These are phyloP conservation scores for Maudiozyma serrabonitensis DNA, from an alignment of 805 yeast genomes.

Conservation along the genomic window DNA sequence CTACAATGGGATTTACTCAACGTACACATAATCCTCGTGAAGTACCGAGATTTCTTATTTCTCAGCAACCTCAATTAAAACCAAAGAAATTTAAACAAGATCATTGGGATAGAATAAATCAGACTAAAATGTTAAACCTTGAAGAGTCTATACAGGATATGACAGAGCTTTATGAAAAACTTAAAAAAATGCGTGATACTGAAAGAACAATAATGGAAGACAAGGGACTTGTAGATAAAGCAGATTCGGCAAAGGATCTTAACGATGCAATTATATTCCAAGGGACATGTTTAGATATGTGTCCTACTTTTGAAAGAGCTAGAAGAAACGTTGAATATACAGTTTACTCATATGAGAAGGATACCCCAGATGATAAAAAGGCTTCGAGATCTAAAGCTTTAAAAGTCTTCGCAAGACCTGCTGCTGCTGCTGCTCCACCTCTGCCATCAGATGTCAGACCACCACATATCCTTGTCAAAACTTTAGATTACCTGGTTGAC, in stretches of 20 bases:
- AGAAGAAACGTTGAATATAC: conserved; percentile 82
- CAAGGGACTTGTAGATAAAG: conserved; percentile 77
- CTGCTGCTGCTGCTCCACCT: conserved; percentile 97
- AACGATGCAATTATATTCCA: conserved; percentile 79
- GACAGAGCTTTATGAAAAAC: conserved; percentile 64
- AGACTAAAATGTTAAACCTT: conserved; percentile 43
- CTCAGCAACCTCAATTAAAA: conserved; percentile 30
- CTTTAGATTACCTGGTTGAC: conserved; percentile 64
- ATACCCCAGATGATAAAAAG: conserved; percentile 41
- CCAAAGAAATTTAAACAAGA: conserved; percentile 29
- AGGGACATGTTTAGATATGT: conserved; percentile 90
- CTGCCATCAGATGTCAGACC: conserved; percentile 96
- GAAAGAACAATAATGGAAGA: conserved; percentile 76
- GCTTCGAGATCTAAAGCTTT: conserved; percentile 58
- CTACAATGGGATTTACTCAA: conserved; percentile 14
- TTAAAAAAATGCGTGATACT: conserved; percentile 59
- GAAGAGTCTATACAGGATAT: conserved; percentile 47
- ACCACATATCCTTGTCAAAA: conserved; percentile 57
- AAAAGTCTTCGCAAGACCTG: conserved; percentile 92
- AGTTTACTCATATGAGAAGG: conserved; percentile 68
- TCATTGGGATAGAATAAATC: conserved; percentile 73
- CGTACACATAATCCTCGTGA: conserved; percentile 18
- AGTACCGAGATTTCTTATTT: conserved; percentile 30
- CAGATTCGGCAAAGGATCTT: conserved; percentile 70
- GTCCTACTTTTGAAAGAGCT: conserved; percentile 87